Base-by-base conservation (phyloP, 768 basidiomycete species). In the Collybia sp. region DNA sequence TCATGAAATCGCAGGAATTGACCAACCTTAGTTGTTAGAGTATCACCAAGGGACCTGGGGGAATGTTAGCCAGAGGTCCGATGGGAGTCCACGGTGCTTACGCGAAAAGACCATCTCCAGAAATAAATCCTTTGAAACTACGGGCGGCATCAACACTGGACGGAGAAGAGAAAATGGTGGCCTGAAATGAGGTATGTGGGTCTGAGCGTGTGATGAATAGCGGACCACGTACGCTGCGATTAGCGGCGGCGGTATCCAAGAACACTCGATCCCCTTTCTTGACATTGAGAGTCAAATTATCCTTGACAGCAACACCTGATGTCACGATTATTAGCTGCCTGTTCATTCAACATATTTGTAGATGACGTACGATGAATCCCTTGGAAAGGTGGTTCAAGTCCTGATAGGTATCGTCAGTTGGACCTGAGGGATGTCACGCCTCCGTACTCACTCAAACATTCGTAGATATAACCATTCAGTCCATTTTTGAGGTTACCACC, bases 331-430 rank as follows among this genome's bases (percentile, higher is more conserved):
- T 43, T 35, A 42, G 33, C 18, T 9, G 41, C 15, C 39, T 31
- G 12, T 42, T 10, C 8, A 30, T n/a, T n/a, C 1, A 9, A 1
- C 17, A 31, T 3, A 2, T 6, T 10, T 13, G 32, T 15, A 12
- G 40, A 43, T 45, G 19, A 64, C 77, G 52, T 57, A 80, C 84
- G 84, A 55, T 76, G 82, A 30, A 78, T 76, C 45, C 88, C 87
- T 44, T 72, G 75, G 69, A 90, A 82, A 2, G 82, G 75, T 9
- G 88, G 86, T 37, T 85, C 82, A 41, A 88, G 68, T 44, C 88
- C 86, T 89, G 43, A 8, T 43, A 1, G 46, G 6, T 15, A 58
- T 45, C 39, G 2, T 11, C 19, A 19, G 8, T 35, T 37, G 41
- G 3, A 33, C 19, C 10, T 13, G 4, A 30, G 9, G 30, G 39